These are phyloP conservation scores for Solanum sitiens DNA, from an alignment of 257 asterid genomes.

Conservation along the genomic window DNA sequence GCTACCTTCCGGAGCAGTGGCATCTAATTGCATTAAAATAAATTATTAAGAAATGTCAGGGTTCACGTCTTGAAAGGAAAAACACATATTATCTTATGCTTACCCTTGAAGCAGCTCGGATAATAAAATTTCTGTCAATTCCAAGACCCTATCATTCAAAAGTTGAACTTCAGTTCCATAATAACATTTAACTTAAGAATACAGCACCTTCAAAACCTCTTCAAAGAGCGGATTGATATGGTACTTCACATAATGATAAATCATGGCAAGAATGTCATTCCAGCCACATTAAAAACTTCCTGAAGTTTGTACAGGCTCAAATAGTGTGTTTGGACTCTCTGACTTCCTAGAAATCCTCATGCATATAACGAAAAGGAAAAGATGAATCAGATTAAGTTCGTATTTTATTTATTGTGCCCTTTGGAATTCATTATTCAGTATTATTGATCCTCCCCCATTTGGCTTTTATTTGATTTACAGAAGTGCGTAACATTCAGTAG, in stretches of 20 bases:
- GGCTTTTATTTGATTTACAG: background rate
- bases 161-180: background rate
- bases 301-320: background rate
- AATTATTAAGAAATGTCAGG: background rate
- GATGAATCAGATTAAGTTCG: background rate
- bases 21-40: slow-evolving; percentile 26
- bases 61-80: background rate
- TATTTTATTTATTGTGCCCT: background rate
- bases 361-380: background rate
- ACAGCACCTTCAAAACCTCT: background rate
- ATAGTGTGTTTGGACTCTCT: background rate
- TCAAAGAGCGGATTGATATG: background rate
- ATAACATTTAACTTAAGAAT: background rate
- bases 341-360: background rate
- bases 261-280: background rate
- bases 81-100: background rate
- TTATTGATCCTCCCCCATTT: background rate
- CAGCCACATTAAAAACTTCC: background rate
- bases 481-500: background rate
- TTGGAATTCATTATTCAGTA: background rate
- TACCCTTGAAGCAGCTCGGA: slow-evolving; percentile 51
- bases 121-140: slow-evolving; percentile 42
- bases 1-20: slow-evolving; percentile 85
- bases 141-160: slow-evolving; percentile 55
- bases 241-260: background rate